Base-by-base conservation (phyloP, 1,139 yeast species). In the Lodderomyces beijingensis region DNA sequence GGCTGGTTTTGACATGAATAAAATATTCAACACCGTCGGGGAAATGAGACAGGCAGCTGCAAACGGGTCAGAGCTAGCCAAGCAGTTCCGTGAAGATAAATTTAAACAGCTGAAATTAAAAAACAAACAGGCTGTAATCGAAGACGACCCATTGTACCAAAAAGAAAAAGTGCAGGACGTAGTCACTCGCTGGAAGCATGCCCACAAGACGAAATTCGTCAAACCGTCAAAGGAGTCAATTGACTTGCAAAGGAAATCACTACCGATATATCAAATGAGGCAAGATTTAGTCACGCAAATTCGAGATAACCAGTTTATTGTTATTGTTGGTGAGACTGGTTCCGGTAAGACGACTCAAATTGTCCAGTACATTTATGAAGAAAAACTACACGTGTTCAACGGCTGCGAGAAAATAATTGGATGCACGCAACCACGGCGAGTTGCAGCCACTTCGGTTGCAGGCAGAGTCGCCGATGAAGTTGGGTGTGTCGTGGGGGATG, bases 371-470 rank as follows among this genome's bases (percentile, higher is more conserved):
- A 40, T 65, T 16, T 50, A 56, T 19, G 71, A 65, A 43, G 71
- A 62, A 32, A 66, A 66, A 5, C 47, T 61, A 31, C 53, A 58
- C 29, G 34, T 35, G 3, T 37, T 37, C 2, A 32, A 39, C 2
- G 32, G 35, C 0, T 43, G 49, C 16, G 33, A 39, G 6, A 40
- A 63, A 39, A 64, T 74, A 30, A 72, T 85, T 27, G 87, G 86
- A 1, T 82, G 95, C 50, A 89, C 98, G 0, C 98, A 89, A 55
- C 98, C 98, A 0, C 72, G 98, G 54, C 71, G 98, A 46, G 96
- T 89, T 25, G 97, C 97, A 0, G 96, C 97, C 0, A 81, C 83
- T 75, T 81, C 94, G 26, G 96, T 89, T 3, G 95, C 97, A 0
- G 76, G 80, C 43, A 72, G 98, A 49, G 97, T 89, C 0, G 74